Base-by-base conservation (phyloP, 2,329 filamentous ascomycete genomes). In the Nemania serpens region DNA sequence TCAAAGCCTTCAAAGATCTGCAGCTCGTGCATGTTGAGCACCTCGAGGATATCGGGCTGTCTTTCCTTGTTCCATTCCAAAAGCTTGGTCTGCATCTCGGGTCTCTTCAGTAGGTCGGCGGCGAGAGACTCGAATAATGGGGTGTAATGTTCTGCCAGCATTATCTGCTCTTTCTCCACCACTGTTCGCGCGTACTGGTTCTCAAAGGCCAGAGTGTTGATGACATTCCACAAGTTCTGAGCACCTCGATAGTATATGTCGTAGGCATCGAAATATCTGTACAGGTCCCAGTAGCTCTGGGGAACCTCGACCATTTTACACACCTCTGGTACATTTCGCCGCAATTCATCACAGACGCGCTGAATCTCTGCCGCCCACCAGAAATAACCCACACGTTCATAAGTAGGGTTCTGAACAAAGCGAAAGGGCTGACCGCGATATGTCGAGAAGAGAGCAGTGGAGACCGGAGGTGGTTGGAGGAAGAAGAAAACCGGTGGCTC, bases 191-290 rank as follows among this genome's bases (percentile, higher is more conserved):
- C 73, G 12, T 71, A 68, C 37, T 68, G 58, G 29, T 81, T 82
- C 66, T 82, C 79, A 15, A 74, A 71, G 42, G 67, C 69, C 1
- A 83, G 68, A 9, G 75, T 74, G 33, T 76, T 74, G 46, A 82
- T 65, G 36, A 83, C 73, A 25, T 78, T 79, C 76, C 77, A 81
- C 12, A 84, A 71, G 62, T 84, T 84, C 61, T 77, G 71, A 0
- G 77, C 78, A 7, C 82, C 82, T 12, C 76, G 72, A 37, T 74
- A 49, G 68, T 81, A 84, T 29, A 84, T 71, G 51, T 84, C 82
- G 10, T 69, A 59, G 1, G 76, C 74, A 63, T 84, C 82, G 49
- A 81, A 84, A 64, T 79, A 83, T 1, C 70, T 66, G 72, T 78
- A 82, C 20, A 84, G 69, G 25, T 80, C 77, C 37, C 75, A 74